Evolutionary conservation across 208 protist genomes (phyloP), one percentile per base, ranked within the genome.

Genomic region (Leptomonas pyrrhocoris): DNA sequence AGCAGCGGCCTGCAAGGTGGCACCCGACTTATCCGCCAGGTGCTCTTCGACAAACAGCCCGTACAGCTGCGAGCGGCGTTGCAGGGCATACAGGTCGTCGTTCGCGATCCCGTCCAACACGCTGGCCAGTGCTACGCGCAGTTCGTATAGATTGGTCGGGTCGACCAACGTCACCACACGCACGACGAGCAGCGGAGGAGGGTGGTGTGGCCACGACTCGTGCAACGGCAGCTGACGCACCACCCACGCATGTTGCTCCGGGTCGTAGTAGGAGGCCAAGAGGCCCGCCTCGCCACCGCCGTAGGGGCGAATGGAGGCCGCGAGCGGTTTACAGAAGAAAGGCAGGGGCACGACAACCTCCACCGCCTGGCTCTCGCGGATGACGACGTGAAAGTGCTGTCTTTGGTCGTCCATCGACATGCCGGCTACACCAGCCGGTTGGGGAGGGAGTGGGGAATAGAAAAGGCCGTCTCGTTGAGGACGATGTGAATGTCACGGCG

Each of bases 251-350:
- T 83, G 78, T 46, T 61, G 57, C 51, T 77, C 77, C 0, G 75
- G 75, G 43, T 88, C 69, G 73, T 82, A 89, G 63, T 85, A 88
- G 46, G 84, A 89, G n/a, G 81, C 71, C 1, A 88, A 43, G 3
- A 93, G 55, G 3, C 77, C 87, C 12, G 81, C 73, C 21, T 70
- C 59, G 12, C 78, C 69, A 11, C 69, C 77, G 7, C 57, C 46
- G 21, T 63, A 57, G 16, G 65, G 59, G 21, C 70, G 65, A 19
- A 88, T 64, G 40, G 64, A 66, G 11, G 67, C 81, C 0, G 73
- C 63, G 1, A 93, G 72, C 1, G 83, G 81, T 54, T 81, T 84
- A 43, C 73, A 71, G 27, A 79, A 75, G 13, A 40, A 21, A 6
- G 78, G 79, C 19, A 88, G 71, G 7, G 48, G 76, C 12, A 89